Evolutionary conservation across 2,329 filamentous ascomycete species (phyloP).

Genomic region (Ceratocystis diversiconidia): DNA sequence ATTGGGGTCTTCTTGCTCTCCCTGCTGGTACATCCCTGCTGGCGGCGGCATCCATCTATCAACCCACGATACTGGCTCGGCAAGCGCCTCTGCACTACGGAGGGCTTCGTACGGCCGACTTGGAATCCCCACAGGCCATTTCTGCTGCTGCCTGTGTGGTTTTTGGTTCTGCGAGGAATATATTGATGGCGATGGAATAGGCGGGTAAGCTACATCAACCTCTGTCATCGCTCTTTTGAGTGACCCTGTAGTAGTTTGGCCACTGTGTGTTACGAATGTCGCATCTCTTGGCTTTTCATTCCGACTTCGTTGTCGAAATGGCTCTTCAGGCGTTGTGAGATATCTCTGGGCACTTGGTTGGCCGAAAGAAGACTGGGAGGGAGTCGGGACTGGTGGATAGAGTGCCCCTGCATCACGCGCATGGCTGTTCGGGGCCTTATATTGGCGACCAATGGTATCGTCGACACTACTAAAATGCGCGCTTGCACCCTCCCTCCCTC

Average conservation of each 20-base stretch:
- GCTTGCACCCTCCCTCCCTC: neutral
- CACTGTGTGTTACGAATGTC: neutral
- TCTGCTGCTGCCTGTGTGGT: neutral
- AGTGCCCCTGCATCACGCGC: neutral
- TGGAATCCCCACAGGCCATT: neutral
- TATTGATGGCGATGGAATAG: conserved; percentile 15
- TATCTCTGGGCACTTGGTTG: no score
- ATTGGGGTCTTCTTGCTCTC: neutral
- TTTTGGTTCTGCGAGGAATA: conserved; percentile 11
- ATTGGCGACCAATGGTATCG: neutral
- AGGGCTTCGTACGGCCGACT: conserved; percentile 13
- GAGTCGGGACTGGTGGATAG: neutral
- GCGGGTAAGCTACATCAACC: conserved; percentile 11
- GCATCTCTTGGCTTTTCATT: neutral
- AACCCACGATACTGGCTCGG: conserved; percentile 14
- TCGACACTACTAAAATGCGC: neutral
- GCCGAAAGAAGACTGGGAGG: neutral
- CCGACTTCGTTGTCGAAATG: neutral
- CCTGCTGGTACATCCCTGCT: neutral
- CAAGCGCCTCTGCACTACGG: conserved; percentile 12
- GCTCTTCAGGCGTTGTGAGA: no score
- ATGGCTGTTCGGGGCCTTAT: neutral
- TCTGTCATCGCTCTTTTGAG: conserved; percentile 5
- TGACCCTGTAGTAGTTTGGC: neutral
- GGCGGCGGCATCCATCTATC: conserved; percentile 18